phyloP scores from a whole-genome alignment of 352 stramenopile genomes.

The Globisporangium parvum region DNA sequence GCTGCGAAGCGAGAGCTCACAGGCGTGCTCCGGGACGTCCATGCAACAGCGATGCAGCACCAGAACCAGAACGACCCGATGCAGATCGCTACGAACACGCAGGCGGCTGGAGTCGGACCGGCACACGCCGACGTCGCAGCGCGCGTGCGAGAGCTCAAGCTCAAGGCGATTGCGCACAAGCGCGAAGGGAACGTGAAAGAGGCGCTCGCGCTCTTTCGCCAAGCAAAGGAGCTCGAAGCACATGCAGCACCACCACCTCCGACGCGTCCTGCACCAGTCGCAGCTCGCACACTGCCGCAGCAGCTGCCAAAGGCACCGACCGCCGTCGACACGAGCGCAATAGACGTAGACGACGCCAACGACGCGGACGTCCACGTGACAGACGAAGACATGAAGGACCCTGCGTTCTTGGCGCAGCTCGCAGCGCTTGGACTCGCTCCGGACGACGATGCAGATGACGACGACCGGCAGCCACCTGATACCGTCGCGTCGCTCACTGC shows the following conservation, averaged over 20 bases:
- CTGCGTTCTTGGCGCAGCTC: slow-evolving; percentile 59
- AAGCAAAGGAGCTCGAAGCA: slow-evolving; percentile 49
- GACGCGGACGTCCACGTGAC: slow-evolving; percentile 52
- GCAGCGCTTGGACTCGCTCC: slow-evolving; percentile 34
- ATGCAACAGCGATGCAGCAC: slow-evolving; percentile 25
- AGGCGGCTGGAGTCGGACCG: neutral
- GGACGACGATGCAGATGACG: neutral
- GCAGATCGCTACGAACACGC: neutral
- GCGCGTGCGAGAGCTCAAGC: slow-evolving; percentile 41
- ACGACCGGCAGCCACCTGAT: neutral
- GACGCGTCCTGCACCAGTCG: neutral
- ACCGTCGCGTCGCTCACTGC: slow-evolving; percentile 27
- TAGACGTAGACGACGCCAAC: neutral
- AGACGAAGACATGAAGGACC: slow-evolving; percentile 73
- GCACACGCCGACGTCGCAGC: slow-evolving; percentile 5
- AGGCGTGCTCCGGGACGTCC: slow-evolving; percentile 28
- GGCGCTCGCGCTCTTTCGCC: slow-evolving; percentile 49
- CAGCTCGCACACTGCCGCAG: too few relatives aligned
- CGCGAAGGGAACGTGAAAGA: slow-evolving; percentile 41
- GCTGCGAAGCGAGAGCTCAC: slow-evolving; percentile 28
- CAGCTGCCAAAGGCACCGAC: neutral
- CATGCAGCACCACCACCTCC: neutral
- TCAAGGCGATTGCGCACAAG: slow-evolving; percentile 50
- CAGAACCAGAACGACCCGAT: slow-evolving; percentile 15
- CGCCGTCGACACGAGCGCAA: neutral